Evolutionary conservation across 352 stramenopile genomes (phyloP).

Genomic region (Phytophthora uliginosa): DNA sequence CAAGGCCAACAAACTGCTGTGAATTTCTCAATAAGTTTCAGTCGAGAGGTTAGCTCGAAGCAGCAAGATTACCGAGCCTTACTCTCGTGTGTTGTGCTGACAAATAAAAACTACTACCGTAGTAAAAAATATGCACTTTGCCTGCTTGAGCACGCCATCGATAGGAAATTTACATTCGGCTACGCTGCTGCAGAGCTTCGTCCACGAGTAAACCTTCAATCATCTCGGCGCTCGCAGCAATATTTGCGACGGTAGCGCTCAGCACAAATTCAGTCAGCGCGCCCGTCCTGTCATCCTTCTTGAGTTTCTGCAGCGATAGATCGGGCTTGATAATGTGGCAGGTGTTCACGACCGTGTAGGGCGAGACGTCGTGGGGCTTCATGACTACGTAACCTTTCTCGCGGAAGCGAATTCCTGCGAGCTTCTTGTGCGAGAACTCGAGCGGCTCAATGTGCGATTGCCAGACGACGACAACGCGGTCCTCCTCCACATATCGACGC

Average conservation of each 20-base stretch:
- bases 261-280: conserved; percentile 58
- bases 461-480: conserved; percentile 71
- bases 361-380: conserved; percentile 38
- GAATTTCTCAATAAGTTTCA: not conserved
- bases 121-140: not conserved
- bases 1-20: conserved; percentile 57
- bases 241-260: conserved; percentile 44
- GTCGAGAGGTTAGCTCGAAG: conserved; percentile 2
- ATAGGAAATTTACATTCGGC: conserved; percentile 16
- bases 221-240: conserved; percentile 52
- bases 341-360: conserved; percentile 57
- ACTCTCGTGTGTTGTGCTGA: not conserved
- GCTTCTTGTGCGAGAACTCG: conserved; percentile 62
- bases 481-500: conserved; percentile 58
- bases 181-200: conserved; percentile 28
- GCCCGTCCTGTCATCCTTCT: conserved; percentile 39
- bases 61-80: not conserved
- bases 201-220: conserved; percentile 56
- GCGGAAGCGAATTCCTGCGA: conserved; percentile 43
- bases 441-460: conserved; percentile 65
- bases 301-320: conserved; percentile 41
- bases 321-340: conserved; percentile 64
- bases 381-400: conserved; percentile 75
- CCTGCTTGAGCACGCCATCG: not conserved
- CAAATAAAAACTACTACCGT: not conserved